Evolutionary conservation across 345 rosid species (phyloP).

Genomic region (Limnanthes douglasii): DNA sequence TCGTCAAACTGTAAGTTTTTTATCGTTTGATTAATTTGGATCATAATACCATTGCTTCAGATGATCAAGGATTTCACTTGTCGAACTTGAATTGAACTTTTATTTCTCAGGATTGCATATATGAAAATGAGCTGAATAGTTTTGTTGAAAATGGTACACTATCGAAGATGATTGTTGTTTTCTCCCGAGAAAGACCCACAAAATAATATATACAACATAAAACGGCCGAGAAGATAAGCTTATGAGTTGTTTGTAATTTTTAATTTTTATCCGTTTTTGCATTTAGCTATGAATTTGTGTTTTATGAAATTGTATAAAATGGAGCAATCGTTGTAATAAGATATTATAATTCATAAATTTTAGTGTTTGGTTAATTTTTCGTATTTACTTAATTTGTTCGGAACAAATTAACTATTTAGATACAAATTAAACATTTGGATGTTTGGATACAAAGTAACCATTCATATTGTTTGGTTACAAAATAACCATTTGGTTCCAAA

Average conservation of each 20-base stretch:
- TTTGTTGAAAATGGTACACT: slow-evolving; percentile 60
- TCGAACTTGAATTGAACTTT: slow-evolving; percentile 4
- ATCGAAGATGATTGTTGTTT: slow-evolving; percentile 62
- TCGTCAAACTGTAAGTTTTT: slow-evolving; percentile 41
- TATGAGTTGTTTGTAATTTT: background rate
- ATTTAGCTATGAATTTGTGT: too few species aligned
- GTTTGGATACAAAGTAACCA: too few species aligned
- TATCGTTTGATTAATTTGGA: background rate
- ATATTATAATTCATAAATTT: too few species aligned
- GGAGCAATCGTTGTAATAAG: too few species aligned
- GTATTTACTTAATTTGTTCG: too few species aligned
- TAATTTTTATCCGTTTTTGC: background rate
- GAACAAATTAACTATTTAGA: too few species aligned
- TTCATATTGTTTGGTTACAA: too few species aligned
- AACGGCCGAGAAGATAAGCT: slow-evolving; percentile 59
- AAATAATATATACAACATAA: slow-evolving; percentile 97
- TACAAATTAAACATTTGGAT: too few species aligned
- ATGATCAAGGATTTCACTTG: too few species aligned
- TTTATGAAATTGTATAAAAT: too few species aligned
- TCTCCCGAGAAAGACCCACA: slow-evolving; percentile 91
- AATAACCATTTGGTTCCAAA: too few species aligned
- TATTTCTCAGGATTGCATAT: slow-evolving; percentile 64
- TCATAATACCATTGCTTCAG: background rate
- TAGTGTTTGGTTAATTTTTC: too few species aligned
- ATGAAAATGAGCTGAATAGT: slow-evolving; percentile 68